A percentile compares a stretch with the other conserved stretches of the same genome.
These are phyloP conservation scores for Kodamaea sp. DNA, from an alignment of 1,139 yeast genomes.

Conservation along the genomic window DNA sequence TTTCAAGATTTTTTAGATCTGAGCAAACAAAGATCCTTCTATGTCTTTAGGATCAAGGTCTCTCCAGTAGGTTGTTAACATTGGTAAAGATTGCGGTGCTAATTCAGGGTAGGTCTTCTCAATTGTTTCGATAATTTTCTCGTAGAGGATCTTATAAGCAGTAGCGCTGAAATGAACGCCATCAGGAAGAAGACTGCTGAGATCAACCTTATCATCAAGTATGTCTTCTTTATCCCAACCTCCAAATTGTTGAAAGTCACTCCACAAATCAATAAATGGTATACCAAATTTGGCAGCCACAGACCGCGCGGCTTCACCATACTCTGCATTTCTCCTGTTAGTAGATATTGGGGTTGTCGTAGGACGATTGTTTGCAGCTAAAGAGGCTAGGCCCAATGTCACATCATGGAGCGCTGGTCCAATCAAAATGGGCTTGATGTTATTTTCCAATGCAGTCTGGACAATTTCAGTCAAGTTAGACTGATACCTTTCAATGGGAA, in stretches of 20 bases:
- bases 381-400: conserved; percentile 8
- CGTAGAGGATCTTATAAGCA: conserved; percentile 58
- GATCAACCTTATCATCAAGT: conserved; percentile 12
- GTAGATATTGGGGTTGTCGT: conserved; percentile 19
- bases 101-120: conserved; percentile 47
- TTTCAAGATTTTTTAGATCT: no score
- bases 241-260: conserved; percentile 35
- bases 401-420: conserved; percentile 65
- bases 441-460: conserved; percentile 32
- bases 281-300: conserved; percentile 48
- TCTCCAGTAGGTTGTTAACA: conserved; percentile 31
- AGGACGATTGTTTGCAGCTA: conserved; percentile 9
- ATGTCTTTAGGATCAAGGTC: conserved; percentile 9
- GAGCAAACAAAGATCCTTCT: conserved; percentile 6
- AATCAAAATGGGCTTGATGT: conserved; percentile 54
- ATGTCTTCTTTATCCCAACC: conserved; percentile 19
- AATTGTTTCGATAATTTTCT: conserved; percentile 42
- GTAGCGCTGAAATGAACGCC: conserved; percentile 69
- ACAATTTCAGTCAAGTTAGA: conserved; percentile 49
- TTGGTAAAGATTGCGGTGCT: conserved; percentile 35
- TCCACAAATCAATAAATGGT: conserved; percentile 57
- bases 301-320: conserved; percentile 49
- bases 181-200: conserved; percentile 37
- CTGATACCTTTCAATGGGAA: conserved; percentile 48
- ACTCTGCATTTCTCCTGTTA: conserved; percentile 36